Evolutionary conservation across 768 basidiomycete genomes (phyloP).

Genomic region (Tulasnella sp.): DNA sequence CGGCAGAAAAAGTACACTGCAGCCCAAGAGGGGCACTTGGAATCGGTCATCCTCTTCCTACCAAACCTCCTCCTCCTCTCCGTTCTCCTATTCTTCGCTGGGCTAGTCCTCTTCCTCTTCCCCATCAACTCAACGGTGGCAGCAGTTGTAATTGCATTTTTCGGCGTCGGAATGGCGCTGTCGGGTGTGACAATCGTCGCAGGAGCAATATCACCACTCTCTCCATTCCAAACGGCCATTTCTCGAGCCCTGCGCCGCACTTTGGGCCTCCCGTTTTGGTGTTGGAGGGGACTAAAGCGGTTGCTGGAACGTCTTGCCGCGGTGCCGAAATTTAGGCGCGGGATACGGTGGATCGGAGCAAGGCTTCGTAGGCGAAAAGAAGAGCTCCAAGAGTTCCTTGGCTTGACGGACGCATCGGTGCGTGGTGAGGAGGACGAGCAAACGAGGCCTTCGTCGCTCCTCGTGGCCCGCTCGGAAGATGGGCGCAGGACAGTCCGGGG

Average conservation of each 20-base stretch:
- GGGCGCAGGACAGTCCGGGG: background rate
- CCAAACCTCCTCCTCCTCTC: slow-evolving; percentile 6
- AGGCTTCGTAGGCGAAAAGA: background rate
- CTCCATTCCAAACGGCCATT: background rate
- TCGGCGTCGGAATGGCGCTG: background rate
- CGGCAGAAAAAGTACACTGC: slow-evolving; percentile 5
- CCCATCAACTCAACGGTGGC: background rate
- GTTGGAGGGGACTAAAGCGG: background rate
- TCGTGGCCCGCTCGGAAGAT: background rate
- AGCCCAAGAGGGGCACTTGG: background rate
- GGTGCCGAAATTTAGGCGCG: background rate
- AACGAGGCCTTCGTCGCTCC: background rate
- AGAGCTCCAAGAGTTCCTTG: background rate
- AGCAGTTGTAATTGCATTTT: background rate
- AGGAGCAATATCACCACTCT: background rate
- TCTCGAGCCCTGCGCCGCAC: background rate
- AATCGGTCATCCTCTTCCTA: background rate
- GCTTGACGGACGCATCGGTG: background rate
- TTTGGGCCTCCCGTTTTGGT: background rate
- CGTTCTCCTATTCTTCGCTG: background rate
- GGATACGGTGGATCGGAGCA: background rate
- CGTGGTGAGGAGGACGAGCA: background rate
- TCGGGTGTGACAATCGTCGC: background rate
- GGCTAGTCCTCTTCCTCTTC: background rate
- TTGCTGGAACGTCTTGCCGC: background rate